Evolutionary conservation across 345 rosid genomes (phyloP).

Genomic region (Anacardium occidentale): DNA sequence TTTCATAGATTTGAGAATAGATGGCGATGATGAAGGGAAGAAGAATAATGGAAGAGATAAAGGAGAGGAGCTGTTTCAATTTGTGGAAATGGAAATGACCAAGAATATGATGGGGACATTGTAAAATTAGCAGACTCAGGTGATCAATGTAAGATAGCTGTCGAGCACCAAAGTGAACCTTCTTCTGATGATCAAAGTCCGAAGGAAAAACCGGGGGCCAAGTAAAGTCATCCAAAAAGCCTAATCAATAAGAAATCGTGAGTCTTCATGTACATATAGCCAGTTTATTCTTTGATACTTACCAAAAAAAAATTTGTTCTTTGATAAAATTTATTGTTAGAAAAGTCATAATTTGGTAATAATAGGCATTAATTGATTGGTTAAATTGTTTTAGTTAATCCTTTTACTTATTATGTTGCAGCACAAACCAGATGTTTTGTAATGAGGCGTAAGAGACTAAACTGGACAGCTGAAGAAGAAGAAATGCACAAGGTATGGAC

Average conservation of each 20-base stretch:
- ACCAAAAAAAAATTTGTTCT: not conserved
- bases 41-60: not conserved
- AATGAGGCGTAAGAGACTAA: slow-evolving; percentile 31
- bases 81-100: slow-evolving; percentile 1
- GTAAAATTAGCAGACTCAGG: not conserved
- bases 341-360: slow-evolving; percentile 2
- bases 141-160: not conserved
- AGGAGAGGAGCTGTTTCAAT: not conserved
- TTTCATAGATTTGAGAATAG: slow-evolving; percentile 25
- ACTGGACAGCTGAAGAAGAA: slow-evolving; percentile 45
- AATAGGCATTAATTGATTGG: not conserved
- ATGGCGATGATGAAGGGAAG: slow-evolving; percentile 14
- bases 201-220: not conserved
- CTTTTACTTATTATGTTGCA: slow-evolving; percentile 13
- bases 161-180: not conserved
- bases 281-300: not conserved
- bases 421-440: slow-evolving; percentile 17
- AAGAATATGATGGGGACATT: not conserved
- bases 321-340: not conserved
- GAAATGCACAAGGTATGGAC: slow-evolving; percentile 40
- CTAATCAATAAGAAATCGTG: slow-evolving; percentile 16
- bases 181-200: not conserved
- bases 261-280: slow-evolving; percentile 9
- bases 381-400: not conserved
- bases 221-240: not conserved